Evolutionary conservation across 2,329 filamentous ascomycete species (phyloP).

Genomic region (Fusarium sublunatum): DNA sequence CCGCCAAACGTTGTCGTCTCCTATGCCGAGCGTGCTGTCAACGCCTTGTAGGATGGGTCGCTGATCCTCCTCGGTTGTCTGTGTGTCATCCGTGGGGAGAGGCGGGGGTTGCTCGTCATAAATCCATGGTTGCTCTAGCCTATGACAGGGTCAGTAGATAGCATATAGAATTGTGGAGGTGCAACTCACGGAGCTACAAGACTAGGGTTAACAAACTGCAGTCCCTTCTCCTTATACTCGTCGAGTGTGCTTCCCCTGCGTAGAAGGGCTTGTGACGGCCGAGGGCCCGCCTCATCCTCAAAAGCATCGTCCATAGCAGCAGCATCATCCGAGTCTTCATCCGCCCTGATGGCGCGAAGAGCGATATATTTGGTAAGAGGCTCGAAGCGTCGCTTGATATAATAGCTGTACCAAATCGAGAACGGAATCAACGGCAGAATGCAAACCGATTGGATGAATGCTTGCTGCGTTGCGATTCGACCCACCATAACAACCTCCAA

Average conservation of each 20-base stretch:
- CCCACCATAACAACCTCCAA: constrained; percentile 94
- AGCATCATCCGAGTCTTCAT: constrained; percentile 56
- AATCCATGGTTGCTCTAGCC: constrained; percentile 78
- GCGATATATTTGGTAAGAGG: constrained; percentile 94
- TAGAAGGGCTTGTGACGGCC: constrained; percentile 55
- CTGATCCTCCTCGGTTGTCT: constrained; percentile 42
- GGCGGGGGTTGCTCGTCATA: constrained; percentile 65
- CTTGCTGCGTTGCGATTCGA: constrained; percentile 78
- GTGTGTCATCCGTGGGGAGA: constrained; percentile 43
- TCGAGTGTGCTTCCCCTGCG: constrained; percentile 74
- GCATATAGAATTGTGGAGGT: not conserved
- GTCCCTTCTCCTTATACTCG: constrained; percentile 75
- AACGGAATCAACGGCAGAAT: constrained; percentile 80
- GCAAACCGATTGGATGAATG: constrained; percentile 77
- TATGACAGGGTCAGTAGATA: constrained; percentile 48
- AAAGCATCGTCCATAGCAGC: constrained; percentile 53
- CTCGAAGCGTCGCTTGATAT: constrained; percentile 83
- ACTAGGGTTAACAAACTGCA: constrained; percentile 81
- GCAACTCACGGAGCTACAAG: constrained; percentile 71
- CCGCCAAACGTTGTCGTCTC: constrained; percentile 55
- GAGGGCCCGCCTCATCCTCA: constrained; percentile 53
- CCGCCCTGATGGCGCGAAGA: constrained; percentile 79
- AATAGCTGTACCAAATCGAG: constrained; percentile 90
- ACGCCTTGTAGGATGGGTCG: constrained; percentile 50
- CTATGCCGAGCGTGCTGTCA: constrained; percentile 54